Evolutionary conservation across 2,329 filamentous ascomycete genomes (phyloP), one percentile per base, ranked within the genome.

Genomic region (Colletotrichum viniferum): DNA sequence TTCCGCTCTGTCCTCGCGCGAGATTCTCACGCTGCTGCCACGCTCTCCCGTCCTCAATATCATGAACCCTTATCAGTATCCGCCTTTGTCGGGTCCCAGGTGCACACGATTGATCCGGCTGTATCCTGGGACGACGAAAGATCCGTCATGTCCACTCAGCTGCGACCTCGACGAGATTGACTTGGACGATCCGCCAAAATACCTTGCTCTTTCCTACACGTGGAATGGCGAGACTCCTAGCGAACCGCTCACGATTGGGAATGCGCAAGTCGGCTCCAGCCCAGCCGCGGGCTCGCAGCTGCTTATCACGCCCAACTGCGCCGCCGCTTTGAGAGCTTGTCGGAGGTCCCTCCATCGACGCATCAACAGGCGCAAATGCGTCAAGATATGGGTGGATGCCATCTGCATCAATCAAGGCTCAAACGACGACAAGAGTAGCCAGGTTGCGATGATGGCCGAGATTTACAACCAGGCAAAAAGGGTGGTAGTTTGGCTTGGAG

Each of bases 221-320:
- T 65, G 36, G 61, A 48, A 64, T 5, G 21, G 34, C 13, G 61
- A 64, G 61, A 64, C 32, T 0, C 61, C 61, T 0, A 64, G 61
- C 7, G 61, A 38, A 3, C 21, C 61, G 7, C 61, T 43, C 3
- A 48, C 14, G 0, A 28, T 64, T 6, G 12, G 18, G 5, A 43
- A 28, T 2, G 13, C n/a, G 18, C n/a, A 7, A 43, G 9, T 0
- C 34, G 21, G 4, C 2, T 2, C 4, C 3, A 7, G 10, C 3
- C 34, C 6, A 0, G 2, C 21, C 7, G 2, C 34, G 0, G n/a
- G 13, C 4, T 9, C 14, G 0, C 61, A 13, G 1, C 61, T 64
- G 0, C 34, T 64, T 0, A 43, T 64, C 7, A 38, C 32, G 0
- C 61, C 61, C 6, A 38, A 64, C 0, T 48, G 61, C 2, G 61